Percentiles rank a stretch among this genome's conserved stretches.
Evolutionary conservation across 345 rosid species (phyloP).

Genomic region (Brassica juncea): DNA sequence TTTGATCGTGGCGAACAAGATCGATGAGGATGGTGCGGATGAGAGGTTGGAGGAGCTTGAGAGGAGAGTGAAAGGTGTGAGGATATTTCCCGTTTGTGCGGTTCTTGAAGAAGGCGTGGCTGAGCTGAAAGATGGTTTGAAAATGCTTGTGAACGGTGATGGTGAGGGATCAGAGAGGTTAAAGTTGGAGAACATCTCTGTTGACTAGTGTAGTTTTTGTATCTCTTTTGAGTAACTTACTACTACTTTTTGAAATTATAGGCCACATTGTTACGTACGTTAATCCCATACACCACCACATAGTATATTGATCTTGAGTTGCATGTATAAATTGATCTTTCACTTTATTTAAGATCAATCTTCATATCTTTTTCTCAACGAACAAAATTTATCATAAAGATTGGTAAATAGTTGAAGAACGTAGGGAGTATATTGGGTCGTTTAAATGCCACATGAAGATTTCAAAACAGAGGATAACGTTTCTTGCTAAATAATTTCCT

Average conservation of each 20-base stretch:
- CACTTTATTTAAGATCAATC: not conserved
- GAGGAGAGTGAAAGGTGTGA: slow-evolving; percentile 65
- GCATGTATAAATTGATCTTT: not conserved
- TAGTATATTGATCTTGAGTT: not conserved
- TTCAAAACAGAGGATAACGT: too few relatives aligned
- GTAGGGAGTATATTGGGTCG: not conserved
- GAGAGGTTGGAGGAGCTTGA: slow-evolving; percentile 60
- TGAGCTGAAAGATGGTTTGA: slow-evolving; percentile 81
- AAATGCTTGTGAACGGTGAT: slow-evolving; percentile 58
- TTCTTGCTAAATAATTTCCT: too few relatives aligned
- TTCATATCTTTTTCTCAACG: not conserved
- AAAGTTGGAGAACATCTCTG: slow-evolving; percentile 49
- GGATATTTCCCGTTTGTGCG: slow-evolving; percentile 74
- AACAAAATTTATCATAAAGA: not conserved
- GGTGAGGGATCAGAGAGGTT: slow-evolving; percentile 46
- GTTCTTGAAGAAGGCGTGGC: slow-evolving; percentile 83
- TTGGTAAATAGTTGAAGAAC: not conserved
- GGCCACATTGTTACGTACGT: not conserved
- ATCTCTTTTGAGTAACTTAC: not conserved
- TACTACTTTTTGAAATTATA: not conserved
- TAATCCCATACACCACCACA: not conserved
- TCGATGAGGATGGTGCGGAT: slow-evolving; percentile 79
- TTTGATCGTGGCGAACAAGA: slow-evolving; percentile 87
- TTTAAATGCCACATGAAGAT: not conserved
- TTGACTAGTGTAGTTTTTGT: slow-evolving; percentile 20